Percentiles rank a stretch among this genome's conserved stretches.
Conservation (phyloP, 768 basidiomycete genomes). For the Leccinum obscurum region DNA sequence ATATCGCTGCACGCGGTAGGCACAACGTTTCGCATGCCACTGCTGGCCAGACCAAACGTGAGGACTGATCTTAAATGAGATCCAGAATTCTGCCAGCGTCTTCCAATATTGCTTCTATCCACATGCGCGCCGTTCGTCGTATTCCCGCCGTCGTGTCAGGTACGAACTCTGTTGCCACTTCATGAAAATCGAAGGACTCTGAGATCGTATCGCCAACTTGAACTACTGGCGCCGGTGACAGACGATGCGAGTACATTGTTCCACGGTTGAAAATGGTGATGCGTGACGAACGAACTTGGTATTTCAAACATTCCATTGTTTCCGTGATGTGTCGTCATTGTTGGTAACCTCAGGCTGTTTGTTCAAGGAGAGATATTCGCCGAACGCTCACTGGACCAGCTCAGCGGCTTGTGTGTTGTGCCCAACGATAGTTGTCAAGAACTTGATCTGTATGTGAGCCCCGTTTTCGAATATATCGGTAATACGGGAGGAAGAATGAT, state of each 20-base stretch:
- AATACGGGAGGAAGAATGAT: background rate
- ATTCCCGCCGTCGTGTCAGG: background rate
- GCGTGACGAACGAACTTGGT: too few species aligned
- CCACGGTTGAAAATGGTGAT: too few species aligned
- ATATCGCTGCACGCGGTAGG: background rate
- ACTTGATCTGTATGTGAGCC: background rate
- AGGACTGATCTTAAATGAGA: background rate
- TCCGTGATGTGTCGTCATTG: too few species aligned
- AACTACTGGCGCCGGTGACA: too few species aligned
- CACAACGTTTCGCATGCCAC: background rate
- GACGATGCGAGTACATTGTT: too few species aligned
- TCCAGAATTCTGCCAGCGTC: background rate
- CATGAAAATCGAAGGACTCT: background rate
- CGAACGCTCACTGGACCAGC: background rate
- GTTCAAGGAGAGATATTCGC: background rate
- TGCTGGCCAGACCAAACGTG: background rate
- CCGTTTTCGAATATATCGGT: background rate
- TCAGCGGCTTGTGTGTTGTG: background rate
- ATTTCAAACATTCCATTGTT: too few species aligned
- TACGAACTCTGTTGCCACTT: background rate
- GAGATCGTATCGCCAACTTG: background rate
- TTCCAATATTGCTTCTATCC: background rate
- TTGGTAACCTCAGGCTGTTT: background rate
- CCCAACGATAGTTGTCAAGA: background rate
- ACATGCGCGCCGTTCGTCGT: background rate